phyloP scores from a whole-genome alignment of 1,284 basidiomycete genomes.

The Lentinula novae-zelandiae region DNA sequence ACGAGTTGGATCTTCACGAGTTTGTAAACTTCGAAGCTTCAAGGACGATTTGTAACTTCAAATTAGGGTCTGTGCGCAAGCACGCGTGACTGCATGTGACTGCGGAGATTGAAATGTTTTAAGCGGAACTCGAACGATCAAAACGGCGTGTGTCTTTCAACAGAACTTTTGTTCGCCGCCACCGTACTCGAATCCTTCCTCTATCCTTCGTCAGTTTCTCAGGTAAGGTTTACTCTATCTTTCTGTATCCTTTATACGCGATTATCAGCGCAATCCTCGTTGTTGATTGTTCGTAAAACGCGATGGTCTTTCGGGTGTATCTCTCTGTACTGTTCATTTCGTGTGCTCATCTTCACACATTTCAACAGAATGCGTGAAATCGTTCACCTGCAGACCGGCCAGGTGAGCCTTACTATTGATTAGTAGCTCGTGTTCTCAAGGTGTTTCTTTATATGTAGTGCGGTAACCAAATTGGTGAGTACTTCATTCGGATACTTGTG shows the following conservation, averaged over 20 bases:
- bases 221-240: conserved; percentile 16
- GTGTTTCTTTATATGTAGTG: conserved; percentile 50
- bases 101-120: conserved; percentile 35
- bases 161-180: conserved; percentile 5
- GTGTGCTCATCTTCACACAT: conserved; percentile 20
- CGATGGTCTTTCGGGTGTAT: conserved; percentile 1
- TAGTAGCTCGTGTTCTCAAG: conserved; percentile 10
- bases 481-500: conserved; percentile 28
- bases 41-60: background rate
- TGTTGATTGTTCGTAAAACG: conserved; percentile 2
- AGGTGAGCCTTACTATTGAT: conserved; percentile 49
- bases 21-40: background rate
- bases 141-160: conserved; percentile 11
- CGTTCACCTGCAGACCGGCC: conserved; percentile 95
- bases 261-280: conserved; percentile 15
- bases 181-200: conserved; percentile 13
- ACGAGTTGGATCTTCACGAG: no score
- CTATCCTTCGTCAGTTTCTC: conserved; percentile 3
- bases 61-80: background rate
- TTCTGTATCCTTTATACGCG: conserved; percentile 29
- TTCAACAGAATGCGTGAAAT: conserved; percentile 88
- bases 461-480: conserved; percentile 95
- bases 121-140: conserved; percentile 20
- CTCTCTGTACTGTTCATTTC: conserved; percentile 1
- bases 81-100: background rate